Percentiles rank a stretch among this genome's conserved stretches.
Evolutionary conservation across 1,284 basidiomycete genomes (phyloP).

Genomic region (Mycosarcoma maydis): DNA sequence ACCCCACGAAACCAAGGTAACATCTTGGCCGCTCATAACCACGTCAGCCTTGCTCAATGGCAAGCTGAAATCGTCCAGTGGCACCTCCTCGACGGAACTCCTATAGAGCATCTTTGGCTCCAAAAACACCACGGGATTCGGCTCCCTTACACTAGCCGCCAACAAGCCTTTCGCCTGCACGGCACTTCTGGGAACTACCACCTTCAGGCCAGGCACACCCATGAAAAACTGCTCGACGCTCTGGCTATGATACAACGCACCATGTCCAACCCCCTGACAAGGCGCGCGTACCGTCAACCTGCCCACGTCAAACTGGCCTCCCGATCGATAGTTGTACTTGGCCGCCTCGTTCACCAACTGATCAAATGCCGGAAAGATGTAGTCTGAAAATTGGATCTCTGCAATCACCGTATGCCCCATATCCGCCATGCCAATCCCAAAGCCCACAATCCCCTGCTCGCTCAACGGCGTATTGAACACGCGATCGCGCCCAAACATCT

Average conservation of each 20-base stretch:
- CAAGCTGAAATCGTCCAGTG: conserved; percentile 83
- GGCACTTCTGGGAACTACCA: conserved; percentile 89
- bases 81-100: conserved; percentile 90
- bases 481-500: conserved; percentile 76
- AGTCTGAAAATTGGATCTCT: conserved; percentile 77
- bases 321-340: conserved; percentile 88
- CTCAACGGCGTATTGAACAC: conserved; percentile 56
- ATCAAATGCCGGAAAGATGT: conserved; percentile 51
- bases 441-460: conserved; percentile 86
- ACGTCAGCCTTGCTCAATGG: conserved; percentile 83
- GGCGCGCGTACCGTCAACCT: conserved; percentile 82
- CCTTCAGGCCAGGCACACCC: conserved; percentile 83
- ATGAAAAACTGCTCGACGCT: conserved; percentile 94
- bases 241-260: conserved; percentile 92
- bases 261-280: conserved; percentile 50
- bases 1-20: conserved; percentile 90
- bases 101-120: conserved; percentile 91
- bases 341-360: conserved; percentile 95
- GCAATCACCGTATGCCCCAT: conserved; percentile 96
- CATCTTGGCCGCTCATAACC: conserved; percentile 78
- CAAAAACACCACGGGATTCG: conserved; percentile 92
- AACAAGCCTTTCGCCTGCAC: conserved; percentile 93
- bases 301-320: conserved; percentile 83
- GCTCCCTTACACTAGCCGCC: conserved; percentile 84
- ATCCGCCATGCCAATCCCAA: conserved; percentile 87